These are phyloP conservation scores for Pseudoneurospora amorphoporcata DNA, from an alignment of 495 filamentous ascomycete species.

Conservation along the genomic window DNA sequence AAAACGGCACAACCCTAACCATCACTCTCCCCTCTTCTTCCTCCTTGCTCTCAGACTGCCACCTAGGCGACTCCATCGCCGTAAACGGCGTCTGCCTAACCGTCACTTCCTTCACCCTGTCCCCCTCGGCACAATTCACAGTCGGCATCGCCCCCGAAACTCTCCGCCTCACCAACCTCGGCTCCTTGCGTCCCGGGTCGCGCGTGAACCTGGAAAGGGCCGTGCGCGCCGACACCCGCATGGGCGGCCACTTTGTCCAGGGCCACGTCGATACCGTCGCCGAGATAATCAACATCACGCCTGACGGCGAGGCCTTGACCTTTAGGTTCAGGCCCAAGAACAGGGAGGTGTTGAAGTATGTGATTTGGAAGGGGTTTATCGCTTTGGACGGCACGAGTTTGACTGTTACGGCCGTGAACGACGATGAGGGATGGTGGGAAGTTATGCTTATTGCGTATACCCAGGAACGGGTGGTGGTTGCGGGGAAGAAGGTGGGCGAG, in stretches of 20 bases:
- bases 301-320: conserved; percentile 81
- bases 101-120: conserved; percentile 60
- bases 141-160: conserved; percentile 95
- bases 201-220: conserved; percentile 89
- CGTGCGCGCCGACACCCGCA: conserved; percentile 76
- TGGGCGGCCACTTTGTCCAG: conserved; percentile 80
- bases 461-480: conserved; percentile 82
- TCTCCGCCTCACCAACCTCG: conserved; percentile 90
- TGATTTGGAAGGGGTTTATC: conserved; percentile 95
- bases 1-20: conserved; percentile 70
- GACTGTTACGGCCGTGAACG: conserved; percentile 78
- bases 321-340: conserved; percentile 70
- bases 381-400: conserved; percentile 93
- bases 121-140: conserved; percentile 52
- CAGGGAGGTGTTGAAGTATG: conserved; percentile 57
- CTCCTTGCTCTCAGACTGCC: conserved; percentile 66
- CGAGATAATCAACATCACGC: conserved; percentile 51
- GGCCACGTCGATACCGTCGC: conserved; percentile 92
- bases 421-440: conserved; percentile 65
- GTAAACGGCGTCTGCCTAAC: conserved; percentile 91
- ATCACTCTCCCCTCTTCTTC: conserved; percentile 56
- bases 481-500: conserved; percentile 70
- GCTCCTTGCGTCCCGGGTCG: conserved; percentile 42
- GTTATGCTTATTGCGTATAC: conserved; percentile 99
- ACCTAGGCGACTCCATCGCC: conserved; percentile 85